Evolutionary conservation across 2,329 filamentous ascomycete genomes (phyloP).

Genomic region (Exophiala aquamarina): DNA sequence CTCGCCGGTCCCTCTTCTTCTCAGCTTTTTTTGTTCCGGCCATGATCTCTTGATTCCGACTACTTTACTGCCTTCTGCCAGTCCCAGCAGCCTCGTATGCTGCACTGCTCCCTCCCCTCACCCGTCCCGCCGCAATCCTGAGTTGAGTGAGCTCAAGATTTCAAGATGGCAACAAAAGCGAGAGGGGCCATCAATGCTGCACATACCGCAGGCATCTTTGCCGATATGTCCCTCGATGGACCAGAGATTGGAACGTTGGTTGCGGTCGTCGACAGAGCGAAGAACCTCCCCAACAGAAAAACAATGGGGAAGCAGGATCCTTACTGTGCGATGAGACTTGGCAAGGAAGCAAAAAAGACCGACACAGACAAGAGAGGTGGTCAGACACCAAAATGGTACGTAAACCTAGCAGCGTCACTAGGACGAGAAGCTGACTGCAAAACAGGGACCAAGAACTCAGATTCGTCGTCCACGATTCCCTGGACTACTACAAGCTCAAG

Average conservation of each 20-base stretch:
- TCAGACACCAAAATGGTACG: constrained; percentile 92
- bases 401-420: not conserved
- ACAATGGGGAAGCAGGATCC: constrained; percentile 98
- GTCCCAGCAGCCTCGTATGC: constrained; percentile 1
- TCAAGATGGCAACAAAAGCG: constrained; percentile 20
- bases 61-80: constrained; percentile 5
- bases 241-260: constrained; percentile 92
- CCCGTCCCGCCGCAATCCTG: no score
- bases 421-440: constrained; percentile 19
- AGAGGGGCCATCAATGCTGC: constrained; percentile 37
- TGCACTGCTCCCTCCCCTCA: not conserved
- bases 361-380: constrained; percentile 90
- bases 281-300: constrained; percentile 94
- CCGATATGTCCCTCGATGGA: constrained; percentile 90
- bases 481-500: constrained; percentile 94
- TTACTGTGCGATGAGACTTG: constrained; percentile 88
- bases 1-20: no score
- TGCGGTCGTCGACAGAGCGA: constrained; percentile 86
- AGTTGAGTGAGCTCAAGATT: no score
- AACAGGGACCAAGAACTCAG: constrained; percentile 94
- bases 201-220: constrained; percentile 90
- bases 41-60: not conserved
- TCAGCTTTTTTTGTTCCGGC: no score
- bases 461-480: constrained; percentile 92
- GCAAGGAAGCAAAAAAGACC: constrained; percentile 97